A percentile compares a stretch with the other conserved stretches of the same genome.
These are phyloP conservation scores for Ophiostoma piceae DNA, from an alignment of 2,329 filamentous ascomycete species.

Conservation along the genomic window DNA sequence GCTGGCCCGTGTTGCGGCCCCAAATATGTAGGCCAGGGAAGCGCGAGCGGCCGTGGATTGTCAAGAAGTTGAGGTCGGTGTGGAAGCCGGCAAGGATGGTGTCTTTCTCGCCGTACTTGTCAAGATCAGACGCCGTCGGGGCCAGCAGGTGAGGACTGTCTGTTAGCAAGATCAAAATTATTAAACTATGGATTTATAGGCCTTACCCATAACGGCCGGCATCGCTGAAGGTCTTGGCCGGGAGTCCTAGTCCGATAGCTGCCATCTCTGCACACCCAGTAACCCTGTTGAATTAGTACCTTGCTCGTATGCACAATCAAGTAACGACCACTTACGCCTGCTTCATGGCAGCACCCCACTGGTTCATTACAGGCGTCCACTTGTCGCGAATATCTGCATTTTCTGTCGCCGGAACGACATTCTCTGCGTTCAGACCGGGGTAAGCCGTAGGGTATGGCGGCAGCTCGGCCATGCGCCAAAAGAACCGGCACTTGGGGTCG, in stretches of 20 bases:
- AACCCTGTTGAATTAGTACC: slow-evolving; percentile 33
- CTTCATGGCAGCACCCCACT: slow-evolving; percentile 57
- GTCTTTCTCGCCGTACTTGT: slow-evolving; percentile 48
- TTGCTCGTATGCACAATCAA: not conserved
- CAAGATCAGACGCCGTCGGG: slow-evolving; percentile 55
- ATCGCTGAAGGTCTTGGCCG: slow-evolving; percentile 48
- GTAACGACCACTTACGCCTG: slow-evolving; percentile 43
- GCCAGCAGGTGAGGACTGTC: slow-evolving; percentile 51
- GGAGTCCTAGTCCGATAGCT: slow-evolving; percentile 51
- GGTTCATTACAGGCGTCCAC: slow-evolving; percentile 52
- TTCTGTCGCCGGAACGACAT: slow-evolving; percentile 45
- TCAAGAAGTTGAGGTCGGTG: slow-evolving; percentile 60
- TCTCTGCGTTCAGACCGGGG: slow-evolving; percentile 50
- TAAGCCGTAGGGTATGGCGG: slow-evolving; percentile 53
- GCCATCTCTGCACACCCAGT: slow-evolving; percentile 55
- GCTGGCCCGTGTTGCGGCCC: slow-evolving; percentile 57
- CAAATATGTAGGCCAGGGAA: slow-evolving; percentile 59
- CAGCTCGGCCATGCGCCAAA: slow-evolving; percentile 54
- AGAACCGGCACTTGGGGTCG: slow-evolving; percentile 59
- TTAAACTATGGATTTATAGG: not conserved
- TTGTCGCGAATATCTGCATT: slow-evolving; percentile 44
- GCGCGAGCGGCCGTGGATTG: slow-evolving; percentile 58
- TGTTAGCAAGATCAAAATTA: not conserved
- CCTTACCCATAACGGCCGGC: slow-evolving; percentile 50
- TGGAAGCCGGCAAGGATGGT: slow-evolving; percentile 60